phyloP scores from a whole-genome alignment of 768 basidiomycete genomes.

The Tylopilus intermedius region DNA sequence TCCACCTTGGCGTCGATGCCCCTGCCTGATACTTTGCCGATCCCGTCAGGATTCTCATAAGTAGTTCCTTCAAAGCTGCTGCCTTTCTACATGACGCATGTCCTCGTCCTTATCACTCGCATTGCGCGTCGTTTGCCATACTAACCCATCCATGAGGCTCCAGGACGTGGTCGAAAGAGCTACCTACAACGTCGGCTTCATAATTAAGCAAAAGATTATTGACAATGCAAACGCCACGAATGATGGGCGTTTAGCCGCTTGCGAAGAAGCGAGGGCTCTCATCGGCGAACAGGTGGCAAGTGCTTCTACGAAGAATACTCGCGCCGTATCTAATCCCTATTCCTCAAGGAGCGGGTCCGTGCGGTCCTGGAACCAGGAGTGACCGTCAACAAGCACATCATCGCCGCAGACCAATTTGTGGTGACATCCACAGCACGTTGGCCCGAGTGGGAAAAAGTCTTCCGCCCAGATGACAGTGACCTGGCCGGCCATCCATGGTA shows the following conservation, averaged over 20 bases:
- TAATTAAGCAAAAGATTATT: background rate
- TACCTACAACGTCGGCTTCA: background rate
- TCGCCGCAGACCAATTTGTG: background rate
- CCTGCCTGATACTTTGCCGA: background rate
- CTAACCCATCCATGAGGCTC: background rate
- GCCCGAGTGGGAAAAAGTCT: background rate
- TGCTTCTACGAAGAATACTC: background rate
- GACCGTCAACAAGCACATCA: background rate
- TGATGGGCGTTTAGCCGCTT: background rate
- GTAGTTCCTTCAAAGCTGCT: background rate
- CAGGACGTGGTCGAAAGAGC: background rate
- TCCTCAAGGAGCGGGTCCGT: background rate
- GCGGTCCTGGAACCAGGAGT: background rate
- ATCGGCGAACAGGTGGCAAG: background rate
- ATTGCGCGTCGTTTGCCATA: background rate
- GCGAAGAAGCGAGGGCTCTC: background rate
- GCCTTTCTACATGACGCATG: background rate
- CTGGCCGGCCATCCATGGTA: background rate
- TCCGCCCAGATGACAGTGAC: background rate
- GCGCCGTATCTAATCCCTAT: background rate
- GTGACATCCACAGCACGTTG: background rate
- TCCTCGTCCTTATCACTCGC: background rate
- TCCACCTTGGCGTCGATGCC: background rate
- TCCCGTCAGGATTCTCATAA: background rate
- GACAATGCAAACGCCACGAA: background rate